phyloP scores from a whole-genome alignment of 2,329 filamentous ascomycete genomes.

The Pyricularia sp. region DNA sequence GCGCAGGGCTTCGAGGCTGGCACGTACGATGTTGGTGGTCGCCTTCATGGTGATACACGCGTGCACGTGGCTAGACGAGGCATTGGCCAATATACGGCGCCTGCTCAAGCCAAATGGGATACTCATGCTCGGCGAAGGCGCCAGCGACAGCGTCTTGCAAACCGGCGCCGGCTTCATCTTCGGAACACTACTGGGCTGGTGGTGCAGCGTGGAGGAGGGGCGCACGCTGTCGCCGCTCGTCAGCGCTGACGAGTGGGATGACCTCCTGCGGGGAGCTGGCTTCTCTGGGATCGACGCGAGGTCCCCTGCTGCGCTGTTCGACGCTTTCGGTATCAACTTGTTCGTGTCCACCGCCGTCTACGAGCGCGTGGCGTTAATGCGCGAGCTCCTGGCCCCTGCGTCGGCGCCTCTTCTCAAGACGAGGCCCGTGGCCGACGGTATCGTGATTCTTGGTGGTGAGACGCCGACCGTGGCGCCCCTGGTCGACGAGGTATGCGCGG shows the following conservation, averaged over 20 bases:
- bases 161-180: slow-evolving; percentile 4
- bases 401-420: not conserved
- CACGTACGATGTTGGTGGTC: slow-evolving; percentile 26
- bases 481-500: not conserved
- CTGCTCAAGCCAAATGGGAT: slow-evolving; percentile 29
- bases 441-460: slow-evolving; percentile 14
- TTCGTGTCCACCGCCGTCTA: slow-evolving; percentile 16
- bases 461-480: not conserved
- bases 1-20: slow-evolving; percentile 22
- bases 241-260: slow-evolving; percentile 13
- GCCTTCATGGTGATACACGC: slow-evolving; percentile 28
- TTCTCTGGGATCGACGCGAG: slow-evolving; percentile 15
- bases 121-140: slow-evolving; percentile 18
- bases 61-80: slow-evolving; percentile 17
- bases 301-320: not conserved
- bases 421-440: not conserved
- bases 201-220: slow-evolving; percentile 10
- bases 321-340: slow-evolving; percentile 4
- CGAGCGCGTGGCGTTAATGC: slow-evolving; percentile 12
- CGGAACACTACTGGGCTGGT: slow-evolving; percentile 12
- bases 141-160: not conserved
- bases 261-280: slow-evolving; percentile 11
- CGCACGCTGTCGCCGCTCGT: slow-evolving; percentile 8
- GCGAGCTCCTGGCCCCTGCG: slow-evolving; percentile 8
- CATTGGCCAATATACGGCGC: slow-evolving; percentile 21